These are phyloP conservation scores for Mucor velutinosus DNA, from an alignment of 371 early-diverging fungal species.

Conservation along the genomic window DNA sequence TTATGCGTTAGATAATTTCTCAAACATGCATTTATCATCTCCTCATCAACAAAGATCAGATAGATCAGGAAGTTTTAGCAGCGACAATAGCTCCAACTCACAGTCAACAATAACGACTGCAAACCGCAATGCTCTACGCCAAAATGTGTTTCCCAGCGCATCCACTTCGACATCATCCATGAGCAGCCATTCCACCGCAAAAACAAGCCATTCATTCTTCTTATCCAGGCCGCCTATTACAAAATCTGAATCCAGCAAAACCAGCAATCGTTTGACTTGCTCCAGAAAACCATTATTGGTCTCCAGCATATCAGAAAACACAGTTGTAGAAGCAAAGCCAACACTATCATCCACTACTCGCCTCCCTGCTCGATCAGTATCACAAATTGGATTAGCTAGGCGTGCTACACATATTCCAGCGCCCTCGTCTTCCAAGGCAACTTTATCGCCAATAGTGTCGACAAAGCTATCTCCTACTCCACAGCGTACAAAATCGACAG, in stretches of 20 bases:
- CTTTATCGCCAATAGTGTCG: neutral
- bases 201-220: conserved; percentile 6
- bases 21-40: neutral
- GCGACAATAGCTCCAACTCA: conserved; percentile 24
- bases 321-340: neutral
- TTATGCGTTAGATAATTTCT: neutral
- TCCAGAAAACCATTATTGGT: neutral
- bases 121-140: neutral
- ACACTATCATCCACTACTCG: neutral
- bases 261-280: neutral
- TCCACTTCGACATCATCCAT: conserved; percentile 26
- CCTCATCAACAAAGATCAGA: conserved; percentile 1
- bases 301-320: conserved; percentile 6
- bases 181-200: conserved; percentile 21
- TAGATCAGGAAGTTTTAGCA: conserved; percentile 25
- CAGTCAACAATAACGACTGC: conserved; percentile 14
- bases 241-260: conserved; percentile 1
- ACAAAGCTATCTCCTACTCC: neutral
- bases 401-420: conserved; percentile 26
- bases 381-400: conserved; percentile 9
- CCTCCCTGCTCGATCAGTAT: neutral
- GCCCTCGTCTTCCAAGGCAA: neutral
- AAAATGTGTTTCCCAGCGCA: conserved; percentile 9
- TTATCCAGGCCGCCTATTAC: neutral
- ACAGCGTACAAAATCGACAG: conserved; percentile 20